These are phyloP conservation scores for Trypanosomatidae sp. DNA, from an alignment of 208 protist genomes.

Conservation along the genomic window DNA sequence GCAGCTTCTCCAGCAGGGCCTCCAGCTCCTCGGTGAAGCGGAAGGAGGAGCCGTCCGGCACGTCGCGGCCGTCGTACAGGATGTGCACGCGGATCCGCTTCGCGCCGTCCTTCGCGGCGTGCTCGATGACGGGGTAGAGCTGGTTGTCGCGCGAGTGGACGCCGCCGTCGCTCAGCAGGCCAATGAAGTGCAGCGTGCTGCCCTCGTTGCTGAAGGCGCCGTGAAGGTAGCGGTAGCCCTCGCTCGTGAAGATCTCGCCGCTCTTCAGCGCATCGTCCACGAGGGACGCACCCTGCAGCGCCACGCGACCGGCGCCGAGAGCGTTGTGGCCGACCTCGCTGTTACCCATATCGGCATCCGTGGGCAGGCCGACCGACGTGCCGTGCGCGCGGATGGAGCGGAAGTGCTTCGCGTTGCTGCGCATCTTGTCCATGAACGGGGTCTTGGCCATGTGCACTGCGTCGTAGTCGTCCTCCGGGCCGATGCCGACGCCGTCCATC, in stretches of 20 bases:
- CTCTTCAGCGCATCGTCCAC: constrained; percentile 88
- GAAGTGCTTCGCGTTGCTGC: constrained; percentile 53
- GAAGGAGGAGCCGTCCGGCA: constrained; percentile 91
- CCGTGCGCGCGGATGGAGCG: constrained; percentile 93
- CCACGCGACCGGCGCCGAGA: constrained; percentile 92
- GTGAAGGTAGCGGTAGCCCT: constrained; percentile 91
- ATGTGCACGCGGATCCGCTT: constrained; percentile 92
- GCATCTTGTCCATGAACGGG: constrained; percentile 77
- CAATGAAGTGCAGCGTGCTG: constrained; percentile 92
- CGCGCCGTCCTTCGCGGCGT: constrained; percentile 76
- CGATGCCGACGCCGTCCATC: constrained; percentile 90
- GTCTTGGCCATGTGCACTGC: constrained; percentile 91
- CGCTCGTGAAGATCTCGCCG: constrained; percentile 86
- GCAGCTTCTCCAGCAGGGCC: constrained; percentile 75
- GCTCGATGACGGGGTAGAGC: constrained; percentile 87
- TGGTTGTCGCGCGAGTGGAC: constrained; percentile 95
- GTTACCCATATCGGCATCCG: constrained; percentile 96
- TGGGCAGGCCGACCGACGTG: constrained; percentile 92
- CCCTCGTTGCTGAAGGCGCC: constrained; percentile 70
- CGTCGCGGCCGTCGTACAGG: constrained; percentile 95
- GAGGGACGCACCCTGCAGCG: constrained; percentile 93
- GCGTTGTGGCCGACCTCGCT: constrained; percentile 97
- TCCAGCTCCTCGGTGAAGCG: constrained; percentile 93
- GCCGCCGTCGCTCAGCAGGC: constrained; percentile 94
- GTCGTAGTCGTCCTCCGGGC: constrained; percentile 89